Evolutionary conservation across 768 basidiomycete species (phyloP).

Genomic region (Crassisporium funariophilum): DNA sequence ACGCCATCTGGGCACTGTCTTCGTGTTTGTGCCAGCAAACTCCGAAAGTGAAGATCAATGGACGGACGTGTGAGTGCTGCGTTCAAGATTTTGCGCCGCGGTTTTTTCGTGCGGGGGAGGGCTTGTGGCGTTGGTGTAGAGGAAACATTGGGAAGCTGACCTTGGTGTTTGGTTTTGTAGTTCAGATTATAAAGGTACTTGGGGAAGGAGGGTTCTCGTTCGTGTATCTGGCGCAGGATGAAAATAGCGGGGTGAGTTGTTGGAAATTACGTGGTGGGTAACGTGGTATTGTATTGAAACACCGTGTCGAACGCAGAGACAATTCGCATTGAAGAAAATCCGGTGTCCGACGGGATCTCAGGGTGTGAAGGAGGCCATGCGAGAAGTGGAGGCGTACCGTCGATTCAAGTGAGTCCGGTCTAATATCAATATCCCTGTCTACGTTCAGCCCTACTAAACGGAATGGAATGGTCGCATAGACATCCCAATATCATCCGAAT

Average conservation of each 20-base stretch:
- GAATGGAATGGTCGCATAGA: constrained; percentile 38
- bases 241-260: constrained; percentile 72
- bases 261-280: background rate
- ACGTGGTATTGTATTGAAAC: background rate
- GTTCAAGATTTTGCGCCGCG: no score
- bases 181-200: constrained; percentile 88
- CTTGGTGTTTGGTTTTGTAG: constrained; percentile 36
- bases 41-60: constrained; percentile 93
- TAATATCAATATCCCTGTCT: background rate
- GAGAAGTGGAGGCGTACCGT: constrained; percentile 90
- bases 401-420: constrained; percentile 76
- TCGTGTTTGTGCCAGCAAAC: constrained; percentile 81
- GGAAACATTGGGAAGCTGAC: background rate
- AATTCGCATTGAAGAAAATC: constrained; percentile 97
- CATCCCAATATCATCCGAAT: constrained; percentile 98
- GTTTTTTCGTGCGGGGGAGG: no score
- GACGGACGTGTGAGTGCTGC: constrained; percentile 76
- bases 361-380: constrained; percentile 86
- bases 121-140: background rate
- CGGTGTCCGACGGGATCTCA: constrained; percentile 88
- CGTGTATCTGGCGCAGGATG: constrained; percentile 87
- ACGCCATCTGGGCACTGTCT: constrained; percentile 79
- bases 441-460: background rate
- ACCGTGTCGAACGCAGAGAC: constrained; percentile 65
- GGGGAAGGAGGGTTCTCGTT: constrained; percentile 97